phyloP scores from a whole-genome alignment of 257 asterid genomes.

The Leonotis leonurus region DNA sequence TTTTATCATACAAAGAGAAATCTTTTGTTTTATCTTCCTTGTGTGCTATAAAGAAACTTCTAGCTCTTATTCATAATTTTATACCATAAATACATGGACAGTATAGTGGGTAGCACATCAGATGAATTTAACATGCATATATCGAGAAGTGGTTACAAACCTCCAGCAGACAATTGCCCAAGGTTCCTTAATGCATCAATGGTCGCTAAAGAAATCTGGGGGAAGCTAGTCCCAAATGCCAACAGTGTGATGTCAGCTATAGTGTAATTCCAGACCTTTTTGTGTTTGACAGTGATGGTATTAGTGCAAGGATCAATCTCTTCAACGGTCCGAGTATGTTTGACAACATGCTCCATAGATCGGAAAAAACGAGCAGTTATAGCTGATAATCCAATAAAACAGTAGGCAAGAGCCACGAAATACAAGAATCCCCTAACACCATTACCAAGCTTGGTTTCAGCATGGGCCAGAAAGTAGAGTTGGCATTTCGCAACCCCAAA shows the following conservation, averaged over 20 bases:
- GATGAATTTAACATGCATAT: not conserved
- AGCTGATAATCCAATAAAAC: slow-evolving; percentile 85
- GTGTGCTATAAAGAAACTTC: not conserved
- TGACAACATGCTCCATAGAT: slow-evolving; percentile 88
- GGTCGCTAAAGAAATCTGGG: slow-evolving; percentile 91
- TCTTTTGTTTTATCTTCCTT: not conserved
- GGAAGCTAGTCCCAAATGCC: slow-evolving; percentile 98
- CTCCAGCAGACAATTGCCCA: slow-evolving; percentile 82
- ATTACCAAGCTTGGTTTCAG: slow-evolving; percentile 47
- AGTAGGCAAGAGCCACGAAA: slow-evolving; percentile 59
- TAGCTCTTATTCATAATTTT: not conserved
- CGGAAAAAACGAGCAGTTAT: slow-evolving; percentile 84
- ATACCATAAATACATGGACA: not conserved
- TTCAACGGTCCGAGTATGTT: slow-evolving; percentile 60
- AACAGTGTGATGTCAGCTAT: slow-evolving; percentile 82
- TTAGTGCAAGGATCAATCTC: slow-evolving; percentile 58
- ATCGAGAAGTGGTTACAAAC: slow-evolving; percentile 27
- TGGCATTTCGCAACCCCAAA: slow-evolving; percentile 38
- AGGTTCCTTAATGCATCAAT: slow-evolving; percentile 85
- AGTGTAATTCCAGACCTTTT: slow-evolving; percentile 83
- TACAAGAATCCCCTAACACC: slow-evolving; percentile 57
- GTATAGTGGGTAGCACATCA: not conserved
- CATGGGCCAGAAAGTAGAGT: slow-evolving; percentile 38
- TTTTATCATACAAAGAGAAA: not conserved
- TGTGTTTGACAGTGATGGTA: slow-evolving; percentile 33